Evolutionary conservation across 2,329 filamentous ascomycete species (phyloP), one percentile per base, ranked within the genome.

Genomic region (Tolypocladium sp.): DNA sequence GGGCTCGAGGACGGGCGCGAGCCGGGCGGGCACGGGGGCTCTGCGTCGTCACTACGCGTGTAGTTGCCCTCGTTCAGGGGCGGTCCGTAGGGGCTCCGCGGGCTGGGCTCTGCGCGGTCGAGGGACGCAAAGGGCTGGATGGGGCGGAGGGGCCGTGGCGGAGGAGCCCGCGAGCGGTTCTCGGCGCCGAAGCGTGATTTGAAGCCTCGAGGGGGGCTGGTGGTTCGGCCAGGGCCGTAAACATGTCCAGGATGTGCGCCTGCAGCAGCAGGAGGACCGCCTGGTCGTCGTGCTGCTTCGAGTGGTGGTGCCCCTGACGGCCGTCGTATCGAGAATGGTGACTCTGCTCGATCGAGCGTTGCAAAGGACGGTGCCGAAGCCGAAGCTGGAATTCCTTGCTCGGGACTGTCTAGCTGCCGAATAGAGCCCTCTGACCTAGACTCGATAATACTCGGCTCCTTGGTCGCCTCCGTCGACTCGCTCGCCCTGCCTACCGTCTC

Each of bases 171-270:
- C 8, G 66, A 63, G 6, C 59, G 60, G 7, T 46, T 57, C 13
- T 68, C 64, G 0, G 69, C 65, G 40, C 64, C 64, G 30, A 69
- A 61, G 12, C 69, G 66, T 10, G 69, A 57, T 13, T 67, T 64
- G 55, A 70, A 67, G 44, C 68, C 58, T 15, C 59, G 57, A 13
- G 44, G 54, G 6, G 53, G 56, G 49, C 58, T 56, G 25, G 55
- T n/a, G 1, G 41, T 7, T 13, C 33, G 35, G 25, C 27, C 35
- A 9, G 30, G 46, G 22, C 25, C 37, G 27, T 13, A 2, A 1
- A 13, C 10, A 0, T 1, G 30, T 37, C 49, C 49, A 13, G 27
- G 40, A 15, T 56, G 55, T 2, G 40, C 37, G 3, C 38, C 55
- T 20, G 17, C 4, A 12, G 38, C 38, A 4, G 49, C 49, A 2